Evolutionary conservation across 306 rosid species (phyloP), one percentile per base, ranked within the genome.

Genomic region (Quercus bicolor): DNA sequence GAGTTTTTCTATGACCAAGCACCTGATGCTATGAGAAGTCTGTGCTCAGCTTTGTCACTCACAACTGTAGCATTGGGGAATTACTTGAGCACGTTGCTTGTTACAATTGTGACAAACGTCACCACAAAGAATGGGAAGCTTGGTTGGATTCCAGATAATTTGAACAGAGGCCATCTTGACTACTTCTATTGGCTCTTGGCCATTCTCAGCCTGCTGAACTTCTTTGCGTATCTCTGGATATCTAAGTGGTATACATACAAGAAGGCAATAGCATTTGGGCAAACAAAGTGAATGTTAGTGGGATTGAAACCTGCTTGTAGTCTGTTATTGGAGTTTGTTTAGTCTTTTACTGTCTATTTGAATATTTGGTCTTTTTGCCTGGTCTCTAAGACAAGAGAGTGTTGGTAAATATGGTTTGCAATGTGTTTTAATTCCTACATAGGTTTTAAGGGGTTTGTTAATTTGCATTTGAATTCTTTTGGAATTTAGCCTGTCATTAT

Each of bases 1-100:
- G 95, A 90, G 82, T 92, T 92, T 55, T 92, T 84, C 80, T 92
- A 92, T 64, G 90, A 82, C 77, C 91, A 92, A 66, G 93, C 98
- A 28, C 98, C 97, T 3, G 98, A 94, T 68, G 90, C 97, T 6
- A 88, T 94, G 96, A 85, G 98, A 89, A 94, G 98, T 78, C 31
- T 94, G 75, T 84, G 93, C 73, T 86, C 91, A 55, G 92, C 96
- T n/a, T 92, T 94, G 24, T 78, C 92, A 13, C 98, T 91, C 23
- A 91, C 96, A 51, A 89, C 91, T 0, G 74, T 76, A 24, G 91
- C 97, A 11, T 28, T 89, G 52, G 98, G 97, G 23, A 89, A 84
- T 79, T 94, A 90, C 88, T 74, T 89, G 64, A 94, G 97, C 84
- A 86, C 96, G 6, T 48, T 90, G 72, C 94, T 94, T 29, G 91